Evolutionary conservation across 116 monocot genomes (phyloP), one percentile per base, ranked within the genome.

Genomic region (Papilionanthe hybrid): DNA sequence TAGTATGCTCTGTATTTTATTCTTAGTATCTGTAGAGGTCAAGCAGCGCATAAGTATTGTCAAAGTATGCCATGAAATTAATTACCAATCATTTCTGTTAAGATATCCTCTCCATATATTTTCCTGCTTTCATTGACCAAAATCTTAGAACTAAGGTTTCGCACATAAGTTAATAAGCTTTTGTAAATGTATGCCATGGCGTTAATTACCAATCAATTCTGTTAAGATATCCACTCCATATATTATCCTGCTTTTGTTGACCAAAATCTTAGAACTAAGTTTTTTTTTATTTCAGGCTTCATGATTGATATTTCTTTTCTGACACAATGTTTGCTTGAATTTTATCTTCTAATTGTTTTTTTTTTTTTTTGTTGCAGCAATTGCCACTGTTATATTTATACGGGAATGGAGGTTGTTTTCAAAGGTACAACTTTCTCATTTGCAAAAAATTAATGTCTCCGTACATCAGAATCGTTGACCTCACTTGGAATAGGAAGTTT

Each of bases 341-440:
- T 73, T 60, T 75, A 7, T 75, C n/a, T 66, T 69, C 80, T 85
- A 20, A 81, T 48, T 9, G 1, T 47, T 72, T 7, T 32, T 78
- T 17, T 81, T 55, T 29, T 44, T 78, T 22, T 81, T 47, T 29
- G 18, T 11, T 90, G 90, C 91, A 96, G 96, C 85, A 79, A 96
- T 93, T 90, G 88, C 86, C 32, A 50, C 75, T n/a, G 76, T 90
- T 75, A 82, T 96, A 55, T 91, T 91, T 81, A 72, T 88, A 50
- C 88, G 87, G 80, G 84, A 92, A 74, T 88, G 80, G 83, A 47
- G 68, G 15, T 67, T 86, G 42, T 78, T 87, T 75, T 73, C 45
- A 44, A 86, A 89, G 89, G 92, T 92, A 86, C 81, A 28, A n/a
- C 66, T 22, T 55, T 80, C 1, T 44, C 77, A 50, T 23, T 71